Evolutionary conservation across 2,329 filamentous ascomycete species (phyloP).

Genomic region (Penicillium sp.): DNA sequence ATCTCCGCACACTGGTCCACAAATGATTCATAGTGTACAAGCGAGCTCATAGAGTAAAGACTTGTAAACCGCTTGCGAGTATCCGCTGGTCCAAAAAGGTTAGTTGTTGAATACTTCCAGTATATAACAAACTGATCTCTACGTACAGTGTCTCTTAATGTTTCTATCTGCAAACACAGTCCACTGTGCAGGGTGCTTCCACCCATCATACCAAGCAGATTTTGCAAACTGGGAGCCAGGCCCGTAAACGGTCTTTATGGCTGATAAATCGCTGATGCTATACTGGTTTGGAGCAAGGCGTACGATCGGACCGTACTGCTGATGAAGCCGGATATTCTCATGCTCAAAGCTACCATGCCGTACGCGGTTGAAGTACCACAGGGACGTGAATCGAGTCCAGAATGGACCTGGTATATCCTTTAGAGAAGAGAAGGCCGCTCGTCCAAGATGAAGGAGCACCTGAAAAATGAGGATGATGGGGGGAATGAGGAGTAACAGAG

Average conservation of each 20-base stretch:
- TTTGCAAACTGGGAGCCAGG: constrained; percentile 47
- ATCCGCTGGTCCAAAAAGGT: constrained; percentile 30
- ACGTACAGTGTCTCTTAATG: constrained; percentile 41
- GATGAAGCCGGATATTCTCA: constrained; percentile 46
- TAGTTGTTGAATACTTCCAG: background rate
- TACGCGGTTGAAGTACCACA: constrained; percentile 50
- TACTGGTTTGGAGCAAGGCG: constrained; percentile 56
- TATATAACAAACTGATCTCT: too few relatives aligned
- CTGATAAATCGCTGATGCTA: constrained; percentile 48
- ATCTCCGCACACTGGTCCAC: constrained; percentile 54
- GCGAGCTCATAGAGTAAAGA: constrained; percentile 54
- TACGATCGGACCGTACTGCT: constrained; percentile 48
- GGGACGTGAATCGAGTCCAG: constrained; percentile 47
- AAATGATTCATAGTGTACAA: constrained; percentile 55
- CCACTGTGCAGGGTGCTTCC: constrained; percentile 38
- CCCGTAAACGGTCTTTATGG: constrained; percentile 49
- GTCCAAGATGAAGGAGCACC: constrained; percentile 24
- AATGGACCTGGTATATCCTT: constrained; percentile 51
- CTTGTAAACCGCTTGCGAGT: constrained; percentile 46
- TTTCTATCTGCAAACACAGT: constrained; percentile 39
- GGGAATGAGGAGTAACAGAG: constrained; percentile 16
- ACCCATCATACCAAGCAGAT: constrained; percentile 39
- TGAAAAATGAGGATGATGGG: constrained; percentile 17
- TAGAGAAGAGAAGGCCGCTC: constrained; percentile 38
- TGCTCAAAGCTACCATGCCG: constrained; percentile 43